These are phyloP conservation scores for Phyllosticta citriasiana DNA, from an alignment of 2,329 filamentous ascomycete species.

Conservation along the genomic window DNA sequence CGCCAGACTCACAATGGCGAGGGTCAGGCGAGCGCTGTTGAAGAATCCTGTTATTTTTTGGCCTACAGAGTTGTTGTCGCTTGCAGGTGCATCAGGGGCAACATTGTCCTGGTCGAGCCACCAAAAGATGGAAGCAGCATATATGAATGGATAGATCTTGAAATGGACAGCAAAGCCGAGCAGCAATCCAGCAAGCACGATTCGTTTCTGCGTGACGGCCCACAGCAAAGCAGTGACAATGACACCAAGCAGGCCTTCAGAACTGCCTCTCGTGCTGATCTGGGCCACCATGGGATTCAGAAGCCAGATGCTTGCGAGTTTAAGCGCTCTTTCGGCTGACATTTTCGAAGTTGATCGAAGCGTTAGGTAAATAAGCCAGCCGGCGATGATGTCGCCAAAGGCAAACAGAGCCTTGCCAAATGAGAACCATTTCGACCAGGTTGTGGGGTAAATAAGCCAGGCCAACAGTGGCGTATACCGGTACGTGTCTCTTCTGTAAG, in stretches of 20 bases:
- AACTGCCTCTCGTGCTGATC: constrained; percentile 90
- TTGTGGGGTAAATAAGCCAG: constrained; percentile 79
- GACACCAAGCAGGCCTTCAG: constrained; percentile 79
- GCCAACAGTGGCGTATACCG: constrained; percentile 91
- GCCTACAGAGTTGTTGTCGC: constrained; percentile 16
- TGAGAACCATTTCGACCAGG: constrained; percentile 54
- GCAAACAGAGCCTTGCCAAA: constrained; percentile 87
- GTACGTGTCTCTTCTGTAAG: constrained; percentile 88
- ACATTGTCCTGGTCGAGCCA: constrained; percentile 55
- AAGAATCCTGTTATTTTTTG: constrained; percentile 16
- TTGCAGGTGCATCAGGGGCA: background rate
- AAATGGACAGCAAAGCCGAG: constrained; percentile 85
- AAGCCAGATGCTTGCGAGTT: constrained; percentile 80
- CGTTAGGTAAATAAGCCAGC: constrained; percentile 60
- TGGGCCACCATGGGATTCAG: constrained; percentile 97
- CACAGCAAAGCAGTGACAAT: constrained; percentile 75
- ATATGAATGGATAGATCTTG: constrained; percentile 98
- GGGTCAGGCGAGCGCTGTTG: constrained; percentile 38
- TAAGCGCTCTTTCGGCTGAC: constrained; percentile 45
- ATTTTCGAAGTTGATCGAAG: constrained; percentile 32
- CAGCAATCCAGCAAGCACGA: constrained; percentile 59
- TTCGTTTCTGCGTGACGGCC: constrained; percentile 58
- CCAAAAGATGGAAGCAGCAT: constrained; percentile 71
- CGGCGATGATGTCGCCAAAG: constrained; percentile 69
- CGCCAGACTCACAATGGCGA: constrained; percentile 55